Evolutionary conservation across 371 early-diverging fungal species (phyloP), one percentile per base, ranked within the genome.

Genomic region (Entomophthora muscae): DNA sequence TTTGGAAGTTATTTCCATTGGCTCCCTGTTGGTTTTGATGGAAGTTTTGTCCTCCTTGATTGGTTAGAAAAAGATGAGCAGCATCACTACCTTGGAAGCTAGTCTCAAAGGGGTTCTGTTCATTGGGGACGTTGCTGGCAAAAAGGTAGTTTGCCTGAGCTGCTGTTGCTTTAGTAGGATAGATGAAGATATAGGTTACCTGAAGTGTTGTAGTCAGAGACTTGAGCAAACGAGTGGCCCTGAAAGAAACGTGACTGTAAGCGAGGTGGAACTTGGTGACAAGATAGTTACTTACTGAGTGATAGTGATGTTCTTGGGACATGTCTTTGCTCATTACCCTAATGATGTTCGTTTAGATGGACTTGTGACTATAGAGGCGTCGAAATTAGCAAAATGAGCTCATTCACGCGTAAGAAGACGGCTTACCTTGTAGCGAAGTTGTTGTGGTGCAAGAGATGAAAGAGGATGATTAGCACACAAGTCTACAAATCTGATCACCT

Each of bases 31-130:
- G 21, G n/a, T 1, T 21, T 12, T 63, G 23, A 10, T 22, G 13
- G 32, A 21, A 63, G 13, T n/a, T 29, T 54, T 52, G 1, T 26
- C 7, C 21, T 13, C 31, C 31, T 29, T 54, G 22, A 53, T 61
- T n/a, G 13, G 32, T n/a, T 30, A 30, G 30, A 61, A 32, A 51
- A 42, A 32, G 30, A 32, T 42, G 31, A 59, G 13, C 10, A 56
- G 24, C 10, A 26, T 32, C 12, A 7, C 12, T 32, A 59, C 60
- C 28, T 53, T 63, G 64, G 51, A 64, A 64, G 57, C 57, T 64
- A 27, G 64, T 57, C 17, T 64, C 64, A 26, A 64, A 64, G n/a
- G 58, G 56, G 26, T 64, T 64, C 3, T 28, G 23, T 57, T 57
- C 64, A 7, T 24, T 30, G 13, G 57, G 17, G 42, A 42, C 42